These are phyloP conservation scores for Neurospora sp. DNA, from an alignment of 495 filamentous ascomycete genomes.

Conservation along the genomic window DNA sequence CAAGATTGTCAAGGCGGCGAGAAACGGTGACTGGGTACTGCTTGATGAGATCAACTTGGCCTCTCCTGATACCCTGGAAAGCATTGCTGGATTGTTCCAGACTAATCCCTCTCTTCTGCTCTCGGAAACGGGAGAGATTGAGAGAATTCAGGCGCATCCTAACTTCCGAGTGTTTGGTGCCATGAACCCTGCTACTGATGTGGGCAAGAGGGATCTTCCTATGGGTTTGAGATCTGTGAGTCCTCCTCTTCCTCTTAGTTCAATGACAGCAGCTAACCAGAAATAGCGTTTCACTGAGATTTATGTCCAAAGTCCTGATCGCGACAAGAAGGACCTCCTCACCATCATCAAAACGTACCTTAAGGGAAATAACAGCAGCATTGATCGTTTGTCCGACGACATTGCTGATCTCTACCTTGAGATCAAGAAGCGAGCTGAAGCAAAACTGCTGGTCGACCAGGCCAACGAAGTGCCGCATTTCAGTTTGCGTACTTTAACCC, in stretches of 20 bases:
- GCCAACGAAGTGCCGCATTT: conserved; percentile 91
- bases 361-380: conserved; percentile 51
- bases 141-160: conserved; percentile 79
- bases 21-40: conserved; percentile 95
- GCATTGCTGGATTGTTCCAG: conserved; percentile 76
- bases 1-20: conserved; percentile 80
- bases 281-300: conserved; percentile 87
- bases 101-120: conserved; percentile 74
- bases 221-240: conserved; percentile 39
- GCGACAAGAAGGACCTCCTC: conserved; percentile 69
- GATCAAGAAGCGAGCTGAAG: conserved; percentile 68
- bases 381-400: conserved; percentile 58
- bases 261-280: conserved; percentile 1
- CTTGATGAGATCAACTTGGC: conserved; percentile 93
- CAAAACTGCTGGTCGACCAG: conserved; percentile 82
- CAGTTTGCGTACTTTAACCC: conserved; percentile 88
- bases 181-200: conserved; percentile 98
- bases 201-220: conserved; percentile 89
- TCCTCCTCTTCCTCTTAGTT: accelerated
- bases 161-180: conserved; percentile 95
- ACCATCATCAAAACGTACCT: conserved; percentile 81
- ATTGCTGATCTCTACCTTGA: conserved; percentile 79
- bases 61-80: conserved; percentile 86
- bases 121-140: conserved; percentile 82
- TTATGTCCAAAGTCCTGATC: conserved; percentile 83